A percentile compares a stretch with the other conserved stretches of the same genome.
Conservation (phyloP, 768 basidiomycete species). For the Collybia nuda region DNA sequence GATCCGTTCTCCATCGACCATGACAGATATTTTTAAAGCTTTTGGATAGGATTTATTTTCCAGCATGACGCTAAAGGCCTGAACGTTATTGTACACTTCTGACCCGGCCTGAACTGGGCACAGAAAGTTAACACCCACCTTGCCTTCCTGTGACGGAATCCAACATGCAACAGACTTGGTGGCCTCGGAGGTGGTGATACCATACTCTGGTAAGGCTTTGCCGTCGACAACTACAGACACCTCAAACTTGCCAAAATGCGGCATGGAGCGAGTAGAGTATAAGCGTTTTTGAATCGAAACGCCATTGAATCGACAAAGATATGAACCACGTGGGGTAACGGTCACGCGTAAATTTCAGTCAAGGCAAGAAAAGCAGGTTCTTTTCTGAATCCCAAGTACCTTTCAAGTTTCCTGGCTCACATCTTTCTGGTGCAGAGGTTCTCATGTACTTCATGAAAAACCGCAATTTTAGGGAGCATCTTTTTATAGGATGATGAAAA, state of each 20-base stretch:
- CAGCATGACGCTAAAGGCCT: slow-evolving; percentile 12
- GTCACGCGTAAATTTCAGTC: too few relatives aligned
- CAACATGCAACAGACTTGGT: slow-evolving; percentile 16
- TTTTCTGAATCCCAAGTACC: too few relatives aligned
- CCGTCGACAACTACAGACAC: slow-evolving; percentile 14
- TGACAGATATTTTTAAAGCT: neutral
- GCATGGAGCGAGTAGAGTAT: neutral
- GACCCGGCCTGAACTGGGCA: neutral
- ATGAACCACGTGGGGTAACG: neutral
- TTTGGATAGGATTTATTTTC: neutral
- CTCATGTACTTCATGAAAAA: too few relatives aligned
- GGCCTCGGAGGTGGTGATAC: slow-evolving; percentile 6
- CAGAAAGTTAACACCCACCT: slow-evolving; percentile 8
- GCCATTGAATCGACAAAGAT: neutral
- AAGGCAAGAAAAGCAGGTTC: too few relatives aligned
- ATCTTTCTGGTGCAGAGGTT: too few relatives aligned
- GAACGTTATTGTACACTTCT: neutral
- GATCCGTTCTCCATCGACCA: slow-evolving; percentile 7
- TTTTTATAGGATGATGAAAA: too few relatives aligned
- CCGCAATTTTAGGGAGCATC: too few relatives aligned
- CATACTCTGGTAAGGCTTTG: slow-evolving; percentile 10
- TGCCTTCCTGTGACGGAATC: slow-evolving; percentile 21
- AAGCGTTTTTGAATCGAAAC: too few relatives aligned
- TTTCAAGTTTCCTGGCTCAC: too few relatives aligned
- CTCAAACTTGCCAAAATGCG: slow-evolving; percentile 7